Percentiles rank a stretch among this genome's conserved stretches.
These are phyloP conservation scores for Prinsepia uniflora DNA, from an alignment of 306 rosid genomes.

Conservation along the genomic window DNA sequence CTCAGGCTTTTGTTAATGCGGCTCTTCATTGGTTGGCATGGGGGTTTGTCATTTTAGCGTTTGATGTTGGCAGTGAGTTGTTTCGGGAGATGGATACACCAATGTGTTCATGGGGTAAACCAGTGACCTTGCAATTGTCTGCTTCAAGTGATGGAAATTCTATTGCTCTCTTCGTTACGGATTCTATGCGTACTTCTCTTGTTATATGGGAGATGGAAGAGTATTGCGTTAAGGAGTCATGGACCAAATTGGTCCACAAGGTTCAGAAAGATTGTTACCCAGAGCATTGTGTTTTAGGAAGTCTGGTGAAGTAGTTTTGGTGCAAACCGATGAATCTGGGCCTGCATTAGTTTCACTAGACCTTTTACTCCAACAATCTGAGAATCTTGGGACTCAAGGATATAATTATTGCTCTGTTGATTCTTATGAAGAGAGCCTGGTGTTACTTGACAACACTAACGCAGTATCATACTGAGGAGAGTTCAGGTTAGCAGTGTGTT, in stretches of 20 bases:
- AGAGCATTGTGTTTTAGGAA: neutral
- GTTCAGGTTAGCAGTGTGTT: no score
- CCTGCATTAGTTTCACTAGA: neutral
- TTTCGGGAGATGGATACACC: neutral
- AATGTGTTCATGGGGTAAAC: neutral
- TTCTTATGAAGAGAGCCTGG: neutral
- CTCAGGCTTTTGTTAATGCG: neutral
- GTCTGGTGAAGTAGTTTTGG: neutral
- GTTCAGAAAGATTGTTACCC: neutral
- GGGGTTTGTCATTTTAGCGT: neutral
- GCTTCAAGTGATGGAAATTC: neutral
- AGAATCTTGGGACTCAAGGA: neutral
- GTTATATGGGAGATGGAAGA: neutral
- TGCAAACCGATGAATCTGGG: neutral
- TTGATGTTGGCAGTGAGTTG: neutral
- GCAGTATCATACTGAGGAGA: neutral
- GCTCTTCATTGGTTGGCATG: neutral
- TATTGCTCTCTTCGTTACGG: neutral
- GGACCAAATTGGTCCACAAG: neutral
- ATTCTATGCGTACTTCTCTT: neutral
- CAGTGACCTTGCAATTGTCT: neutral
- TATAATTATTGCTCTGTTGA: neutral
- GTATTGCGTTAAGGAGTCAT: neutral
- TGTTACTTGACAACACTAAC: neutral
- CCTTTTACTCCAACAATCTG: neutral